A percentile compares a stretch with the other conserved stretches of the same genome.
phyloP scores from a whole-genome alignment of 2,329 filamentous ascomycete species.

The Exophiala mesophila region DNA sequence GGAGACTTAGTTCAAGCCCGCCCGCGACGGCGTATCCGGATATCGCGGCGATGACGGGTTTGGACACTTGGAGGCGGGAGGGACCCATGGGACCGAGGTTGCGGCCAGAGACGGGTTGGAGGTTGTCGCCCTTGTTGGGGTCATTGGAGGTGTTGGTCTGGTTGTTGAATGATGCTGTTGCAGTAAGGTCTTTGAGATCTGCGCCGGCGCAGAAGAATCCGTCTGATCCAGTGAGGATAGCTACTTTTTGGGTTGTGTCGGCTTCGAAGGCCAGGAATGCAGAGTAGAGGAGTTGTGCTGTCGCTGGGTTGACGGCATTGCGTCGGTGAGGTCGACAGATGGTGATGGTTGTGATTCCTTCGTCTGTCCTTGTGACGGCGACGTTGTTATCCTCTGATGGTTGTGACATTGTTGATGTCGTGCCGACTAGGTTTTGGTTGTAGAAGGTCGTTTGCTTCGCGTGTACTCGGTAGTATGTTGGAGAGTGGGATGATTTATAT shows the following conservation, averaged over 20 bases:
- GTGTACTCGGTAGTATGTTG: too few relatives aligned
- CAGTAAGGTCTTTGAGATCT: slow-evolving; percentile 36
- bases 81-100: slow-evolving; percentile 50
- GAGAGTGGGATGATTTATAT: too few relatives aligned
- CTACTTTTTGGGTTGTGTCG: slow-evolving; percentile 49
- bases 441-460: too few relatives aligned
- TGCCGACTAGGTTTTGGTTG: too few relatives aligned
- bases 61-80: slow-evolving; percentile 46
- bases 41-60: slow-evolving; percentile 51
- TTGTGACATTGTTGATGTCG: too few relatives aligned
- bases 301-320: slow-evolving; percentile 50
- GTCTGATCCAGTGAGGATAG: slow-evolving; percentile 46
- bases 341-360: slow-evolving; percentile 52
- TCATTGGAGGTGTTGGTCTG: slow-evolving; percentile 6
- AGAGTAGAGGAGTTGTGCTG: slow-evolving; percentile 44
- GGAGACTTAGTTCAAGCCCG: slow-evolving; percentile 49
- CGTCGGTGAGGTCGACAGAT: slow-evolving; percentile 48
- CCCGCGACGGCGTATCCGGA: slow-evolving; percentile 52
- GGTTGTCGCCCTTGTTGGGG: slow-evolving; percentile 13
- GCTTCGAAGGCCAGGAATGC: slow-evolving; percentile 49
- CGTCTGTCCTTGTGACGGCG: slow-evolving; percentile 5
- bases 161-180: slow-evolving; percentile 37
- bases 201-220: slow-evolving; percentile 51
- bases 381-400: too few relatives aligned
- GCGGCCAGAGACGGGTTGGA: slow-evolving; percentile 33